A percentile compares a stretch with the other conserved stretches of the same genome.
phyloP scores from a whole-genome alignment of 2,329 filamentous ascomycete genomes.

The Dissoconium aciculare region DNA sequence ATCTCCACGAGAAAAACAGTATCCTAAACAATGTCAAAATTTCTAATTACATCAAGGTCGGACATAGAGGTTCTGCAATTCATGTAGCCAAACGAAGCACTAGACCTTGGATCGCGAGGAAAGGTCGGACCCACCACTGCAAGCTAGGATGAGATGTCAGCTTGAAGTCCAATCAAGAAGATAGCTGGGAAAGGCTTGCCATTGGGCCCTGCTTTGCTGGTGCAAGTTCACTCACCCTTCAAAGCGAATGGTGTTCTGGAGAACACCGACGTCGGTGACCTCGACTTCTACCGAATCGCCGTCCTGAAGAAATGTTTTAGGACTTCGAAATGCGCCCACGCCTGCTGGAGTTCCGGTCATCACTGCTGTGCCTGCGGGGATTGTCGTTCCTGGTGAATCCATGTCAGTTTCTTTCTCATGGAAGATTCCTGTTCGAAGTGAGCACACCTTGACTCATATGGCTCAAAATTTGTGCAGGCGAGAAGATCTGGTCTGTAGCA shows the following conservation, averaged over 20 bases:
- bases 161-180: too few relatives aligned
- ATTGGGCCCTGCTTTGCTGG: neutral
- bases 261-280: slow-evolving; percentile 5
- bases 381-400: slow-evolving; percentile 6
- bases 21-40: too few relatives aligned
- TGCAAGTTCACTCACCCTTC: slow-evolving; percentile 1
- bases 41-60: too few relatives aligned
- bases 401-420: neutral
- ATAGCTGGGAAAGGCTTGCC: slow-evolving; percentile 1
- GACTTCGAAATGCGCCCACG: slow-evolving; percentile 20
- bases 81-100: too few relatives aligned
- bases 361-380: slow-evolving; percentile 26
- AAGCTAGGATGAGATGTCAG: too few relatives aligned
- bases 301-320: slow-evolving; percentile 14
- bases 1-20: too few relatives aligned
- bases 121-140: too few relatives aligned
- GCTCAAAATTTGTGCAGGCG: slow-evolving; percentile 6
- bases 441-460: slow-evolving; percentile 31
- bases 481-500: slow-evolving; percentile 24
- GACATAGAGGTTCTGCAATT: too few relatives aligned
- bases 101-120: too few relatives aligned
- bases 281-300: slow-evolving; percentile 12
- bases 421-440: slow-evolving; percentile 21
- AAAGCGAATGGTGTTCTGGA: slow-evolving; percentile 7
- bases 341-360: slow-evolving; percentile 34